Base-by-base conservation (phyloP, 164 flowering plant species). In the Buxus sempervirens region DNA sequence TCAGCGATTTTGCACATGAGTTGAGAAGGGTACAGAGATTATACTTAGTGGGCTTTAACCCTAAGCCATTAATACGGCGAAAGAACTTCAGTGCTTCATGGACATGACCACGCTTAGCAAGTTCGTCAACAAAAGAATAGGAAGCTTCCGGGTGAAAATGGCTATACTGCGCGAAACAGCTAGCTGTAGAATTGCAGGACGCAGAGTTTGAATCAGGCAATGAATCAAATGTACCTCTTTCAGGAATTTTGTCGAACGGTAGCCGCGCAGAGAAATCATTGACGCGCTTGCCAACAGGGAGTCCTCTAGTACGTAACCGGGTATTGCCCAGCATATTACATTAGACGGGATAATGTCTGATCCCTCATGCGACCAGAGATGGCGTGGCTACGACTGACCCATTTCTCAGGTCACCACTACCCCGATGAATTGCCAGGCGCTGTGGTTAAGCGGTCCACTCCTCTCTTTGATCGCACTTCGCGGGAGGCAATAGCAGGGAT, bases 21-120 rank as follows among this genome's bases (percentile, higher is more conserved):
- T 49, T 73, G 41, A 78, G 75, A 64, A 71, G 70, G 38, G 66
- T 63, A 25, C 72, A 80, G 20, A 73, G 63, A 22, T 70, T 41
- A 58, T n/a, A 75, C 59, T 78, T 75, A 4, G 82, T 72, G 49
- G 67, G 73, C 49, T 23, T 64, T 19, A 63, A 19, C 18, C 76
- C 77, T 13, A 53, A 54, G 27, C 57, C 59, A 57, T 62, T 73
- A 51, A 73, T 20, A 15, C 22, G 56, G 48, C 61, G n/a, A 66
- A 81, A 77, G 10, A 63, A 64, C 63, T 64, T 66, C 74, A 77
- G 64, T 1, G 69, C 71, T 25, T 77, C 83, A 21, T 49, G 59
- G 22, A 57, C 64, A 59, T 45, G 48, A 14, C 66, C 79, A 66
- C 26, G 22, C 32, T 71, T 77, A 48, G 72, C 64, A 20, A 73